Percentiles rank a stretch among this genome's conserved stretches.
Conservation (phyloP, 108 stramenopile species). For the Skeletonema marinoi region DNA sequence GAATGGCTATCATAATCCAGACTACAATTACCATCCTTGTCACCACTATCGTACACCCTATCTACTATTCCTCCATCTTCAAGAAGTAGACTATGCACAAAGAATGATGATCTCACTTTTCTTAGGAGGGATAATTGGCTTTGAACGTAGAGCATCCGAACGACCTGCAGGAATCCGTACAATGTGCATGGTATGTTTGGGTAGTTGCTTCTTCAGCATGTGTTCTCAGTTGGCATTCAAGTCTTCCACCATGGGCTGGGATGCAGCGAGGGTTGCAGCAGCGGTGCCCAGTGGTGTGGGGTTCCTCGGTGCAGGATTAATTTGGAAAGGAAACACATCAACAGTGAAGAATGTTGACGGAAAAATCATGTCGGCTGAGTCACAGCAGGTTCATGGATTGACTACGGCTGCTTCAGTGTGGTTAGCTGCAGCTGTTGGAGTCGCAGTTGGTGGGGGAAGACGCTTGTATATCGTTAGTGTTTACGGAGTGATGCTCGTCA, state of each 20-base stretch:
- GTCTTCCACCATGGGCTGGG: conserved; percentile 82
- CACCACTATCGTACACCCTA: conserved; percentile 15
- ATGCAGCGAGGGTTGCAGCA: conserved; percentile 42
- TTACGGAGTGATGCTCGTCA: conserved; percentile 28
- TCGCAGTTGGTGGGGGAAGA: conserved; percentile 41
- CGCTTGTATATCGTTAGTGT: conserved; percentile 39
- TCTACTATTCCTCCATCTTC: conserved; percentile 33
- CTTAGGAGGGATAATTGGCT: conserved; percentile 77
- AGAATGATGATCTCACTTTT: conserved; percentile 36
- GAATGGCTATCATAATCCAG: conserved; percentile 35
- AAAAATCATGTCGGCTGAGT: conserved; percentile 5
- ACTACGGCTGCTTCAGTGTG: conserved; percentile 49
- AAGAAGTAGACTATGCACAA: conserved; percentile 45
- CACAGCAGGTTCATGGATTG: conserved; percentile 52
- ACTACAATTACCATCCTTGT: conserved; percentile 44
- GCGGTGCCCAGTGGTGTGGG: conserved; percentile 54
- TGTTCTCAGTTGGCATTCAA: conserved; percentile 74
- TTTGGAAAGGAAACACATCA: conserved; percentile 35
- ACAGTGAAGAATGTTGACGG: conserved; percentile 20
- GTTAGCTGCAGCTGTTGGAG: conserved; percentile 33
- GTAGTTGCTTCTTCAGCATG: conserved; percentile 86
- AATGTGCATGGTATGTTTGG: conserved; percentile 87
- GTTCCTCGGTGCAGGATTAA: conserved; percentile 50
- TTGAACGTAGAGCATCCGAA: conserved; percentile 86
- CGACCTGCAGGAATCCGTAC: conserved; percentile 92